Base-by-base conservation (phyloP, 345 rosid genomes). In the Mallotus nudiflorus region DNA sequence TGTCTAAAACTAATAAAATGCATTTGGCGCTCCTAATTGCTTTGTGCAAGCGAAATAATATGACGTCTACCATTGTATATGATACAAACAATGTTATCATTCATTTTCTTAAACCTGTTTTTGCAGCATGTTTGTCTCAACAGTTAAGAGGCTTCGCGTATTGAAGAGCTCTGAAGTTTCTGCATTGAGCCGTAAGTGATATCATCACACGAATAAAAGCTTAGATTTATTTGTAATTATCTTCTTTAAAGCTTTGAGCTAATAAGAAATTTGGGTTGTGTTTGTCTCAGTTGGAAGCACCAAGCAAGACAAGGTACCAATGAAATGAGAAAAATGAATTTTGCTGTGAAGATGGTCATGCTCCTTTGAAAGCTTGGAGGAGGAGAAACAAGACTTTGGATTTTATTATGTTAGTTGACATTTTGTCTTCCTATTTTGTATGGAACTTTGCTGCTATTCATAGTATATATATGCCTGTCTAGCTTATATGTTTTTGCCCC, bases 111-210 rank as follows among this genome's bases (percentile, higher is more conserved):
- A 19, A 19, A 37, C 8, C 51, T 20, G 29, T n/a, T 13, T 35
- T 74, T 68, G 81, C 88, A 95, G 99, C 79, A 92, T 92, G 98
- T 95, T 95, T 82, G 93, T 85, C 39, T 88, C 97, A 8, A 85
- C 92, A 0, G 98, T 89, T 75, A 95, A 87, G 89, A 89, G 99
- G 82, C 82, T 95, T 62, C 93, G 98, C 3, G 92, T 89, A 68
- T 78, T 92, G 84, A 95, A 89, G 85, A 90, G 84, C 85, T 82
- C 94, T 13, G 96, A 89, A 57, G 83, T 90, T 63, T 83, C 91
- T 56, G 80, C 82, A 0, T 59, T 83, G 37, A 77, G 74, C 79
- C 58, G 92, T 83, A 58, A 80, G 89, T 72, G 16, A 20, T 63
- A 49, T 10, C 16, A 2, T 58, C 33, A n/a, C n/a, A n/a, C n/a